phyloP scores from a whole-genome alignment of 352 stramenopile species.

The Globisporangium paddicum region DNA sequence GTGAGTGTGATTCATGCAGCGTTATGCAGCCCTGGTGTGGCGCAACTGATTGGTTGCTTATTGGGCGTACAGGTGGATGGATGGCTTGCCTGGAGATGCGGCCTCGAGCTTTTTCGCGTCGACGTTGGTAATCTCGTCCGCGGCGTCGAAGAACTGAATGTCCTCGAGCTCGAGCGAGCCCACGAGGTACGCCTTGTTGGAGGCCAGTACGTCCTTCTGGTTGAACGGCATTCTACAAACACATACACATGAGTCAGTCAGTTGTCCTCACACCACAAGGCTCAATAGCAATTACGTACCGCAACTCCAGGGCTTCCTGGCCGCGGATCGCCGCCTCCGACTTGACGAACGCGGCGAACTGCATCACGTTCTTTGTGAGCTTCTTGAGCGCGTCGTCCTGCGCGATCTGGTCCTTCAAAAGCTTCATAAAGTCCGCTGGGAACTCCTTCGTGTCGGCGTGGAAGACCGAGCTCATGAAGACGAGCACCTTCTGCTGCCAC shows the following conservation, averaged over 20 bases:
- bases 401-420: slow-evolving; percentile 71
- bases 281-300: slow-evolving; percentile 27
- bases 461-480: slow-evolving; percentile 74
- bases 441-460: slow-evolving; percentile 62
- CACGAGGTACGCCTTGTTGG: slow-evolving; percentile 90
- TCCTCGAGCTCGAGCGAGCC: slow-evolving; percentile 88
- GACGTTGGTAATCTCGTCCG: slow-evolving; percentile 60
- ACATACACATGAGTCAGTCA: slow-evolving; percentile 7
- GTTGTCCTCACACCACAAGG: background rate
- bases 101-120: slow-evolving; percentile 85
- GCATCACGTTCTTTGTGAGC: slow-evolving; percentile 95
- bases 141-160: slow-evolving; percentile 82
- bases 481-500: slow-evolving; percentile 83
- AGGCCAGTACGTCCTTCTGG: slow-evolving; percentile 90
- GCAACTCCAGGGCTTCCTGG: slow-evolving; percentile 90
- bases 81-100: slow-evolving; percentile 77
- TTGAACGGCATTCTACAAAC: slow-evolving; percentile 90
- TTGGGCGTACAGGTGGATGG: slow-evolving; percentile 63
- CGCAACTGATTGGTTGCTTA: slow-evolving; percentile 17
- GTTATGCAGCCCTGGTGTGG: background rate
- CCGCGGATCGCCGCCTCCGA: slow-evolving; percentile 90
- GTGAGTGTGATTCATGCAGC: background rate
- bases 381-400: slow-evolving; percentile 83
- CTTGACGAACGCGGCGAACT: slow-evolving; percentile 96
- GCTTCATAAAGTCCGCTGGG: slow-evolving; percentile 83